Evolutionary conservation across 352 stramenopile species (phyloP).

Genomic region (Hyaloperonospora arabidopsidis): DNA sequence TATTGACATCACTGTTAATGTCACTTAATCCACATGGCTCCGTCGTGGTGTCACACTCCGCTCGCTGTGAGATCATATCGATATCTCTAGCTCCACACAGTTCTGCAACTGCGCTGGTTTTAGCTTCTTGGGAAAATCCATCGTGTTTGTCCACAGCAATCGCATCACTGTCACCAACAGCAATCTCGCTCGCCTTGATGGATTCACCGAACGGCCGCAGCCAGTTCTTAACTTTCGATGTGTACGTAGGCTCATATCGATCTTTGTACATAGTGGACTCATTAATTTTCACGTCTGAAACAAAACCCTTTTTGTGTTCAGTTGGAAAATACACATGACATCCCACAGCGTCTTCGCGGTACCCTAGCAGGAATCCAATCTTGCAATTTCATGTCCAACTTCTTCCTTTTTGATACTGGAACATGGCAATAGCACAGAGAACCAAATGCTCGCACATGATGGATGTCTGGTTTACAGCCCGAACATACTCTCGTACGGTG

Average conservation of each 20-base stretch:
- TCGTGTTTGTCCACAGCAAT: too few species aligned
- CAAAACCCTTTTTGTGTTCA: slow-evolving; percentile 1
- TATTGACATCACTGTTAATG: too few species aligned
- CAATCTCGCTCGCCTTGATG: not conserved
- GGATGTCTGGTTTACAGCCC: not conserved
- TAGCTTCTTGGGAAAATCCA: too few species aligned
- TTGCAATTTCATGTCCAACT: slow-evolving; percentile 5
- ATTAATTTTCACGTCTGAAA: slow-evolving; percentile 4
- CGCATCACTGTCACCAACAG: too few species aligned
- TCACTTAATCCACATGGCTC: too few species aligned
- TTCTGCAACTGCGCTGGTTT: too few species aligned
- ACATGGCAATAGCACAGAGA: slow-evolving; percentile 3
- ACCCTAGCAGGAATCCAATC: slow-evolving; percentile 7
- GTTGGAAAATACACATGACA: slow-evolving; percentile 11
- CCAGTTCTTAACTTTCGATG: not conserved
- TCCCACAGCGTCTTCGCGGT: slow-evolving; percentile 8
- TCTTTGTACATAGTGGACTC: slow-evolving; percentile 6
- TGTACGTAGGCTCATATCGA: not conserved
- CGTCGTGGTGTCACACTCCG: too few species aligned
- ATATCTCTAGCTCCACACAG: too few species aligned
- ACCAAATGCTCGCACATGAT: slow-evolving; percentile 9
- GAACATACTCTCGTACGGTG: not conserved
- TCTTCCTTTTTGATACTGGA: not conserved
- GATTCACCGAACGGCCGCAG: not conserved
- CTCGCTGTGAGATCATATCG: too few species aligned